Percentiles rank a stretch among this genome's conserved stretches.
Evolutionary conservation across 768 basidiomycete species (phyloP).

Genomic region (Leccinum variicolor): DNA sequence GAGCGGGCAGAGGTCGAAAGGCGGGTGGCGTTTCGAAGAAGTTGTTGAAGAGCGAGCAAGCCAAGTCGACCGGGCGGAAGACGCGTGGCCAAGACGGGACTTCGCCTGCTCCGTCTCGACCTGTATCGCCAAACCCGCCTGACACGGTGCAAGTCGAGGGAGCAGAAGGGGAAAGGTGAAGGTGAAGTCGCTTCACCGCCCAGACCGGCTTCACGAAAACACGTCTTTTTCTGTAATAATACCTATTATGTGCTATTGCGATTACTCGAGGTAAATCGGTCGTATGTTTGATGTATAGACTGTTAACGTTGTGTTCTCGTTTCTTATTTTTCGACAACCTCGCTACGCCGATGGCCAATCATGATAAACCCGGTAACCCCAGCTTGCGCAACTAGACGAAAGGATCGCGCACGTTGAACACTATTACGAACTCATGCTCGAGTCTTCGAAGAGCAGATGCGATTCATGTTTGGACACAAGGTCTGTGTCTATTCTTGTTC

Average conservation of each 20-base stretch:
- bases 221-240: conserved; percentile 85
- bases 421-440: conserved; percentile 81
- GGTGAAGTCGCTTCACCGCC: conserved; percentile 19
- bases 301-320: conserved; percentile 66
- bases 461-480: conserved; percentile 82
- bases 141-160: conserved; percentile 39
- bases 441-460: conserved; percentile 88
- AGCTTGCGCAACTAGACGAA: conserved; percentile 31
- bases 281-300: not conserved
- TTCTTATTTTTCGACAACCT: conserved; percentile 77
- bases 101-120: conserved; percentile 55
- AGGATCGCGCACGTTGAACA: conserved; percentile 50
- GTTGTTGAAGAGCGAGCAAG: conserved; percentile 77
- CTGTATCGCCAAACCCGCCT: conserved; percentile 56
- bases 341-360: conserved; percentile 43
- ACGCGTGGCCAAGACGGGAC: conserved; percentile 52
- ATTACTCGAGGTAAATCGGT: conserved; percentile 69
- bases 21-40: conserved; percentile 55
- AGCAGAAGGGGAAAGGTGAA: conserved; percentile 24
- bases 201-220: conserved; percentile 40
- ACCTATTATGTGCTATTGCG: conserved; percentile 84
- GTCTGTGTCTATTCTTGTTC: conserved; percentile 34
- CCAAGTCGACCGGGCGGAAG: conserved; percentile 62
- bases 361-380: too few species aligned
- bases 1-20: conserved; percentile 41